Conservation (phyloP, 148 eudicot species). For the Rhododendron ovatum region DNA sequence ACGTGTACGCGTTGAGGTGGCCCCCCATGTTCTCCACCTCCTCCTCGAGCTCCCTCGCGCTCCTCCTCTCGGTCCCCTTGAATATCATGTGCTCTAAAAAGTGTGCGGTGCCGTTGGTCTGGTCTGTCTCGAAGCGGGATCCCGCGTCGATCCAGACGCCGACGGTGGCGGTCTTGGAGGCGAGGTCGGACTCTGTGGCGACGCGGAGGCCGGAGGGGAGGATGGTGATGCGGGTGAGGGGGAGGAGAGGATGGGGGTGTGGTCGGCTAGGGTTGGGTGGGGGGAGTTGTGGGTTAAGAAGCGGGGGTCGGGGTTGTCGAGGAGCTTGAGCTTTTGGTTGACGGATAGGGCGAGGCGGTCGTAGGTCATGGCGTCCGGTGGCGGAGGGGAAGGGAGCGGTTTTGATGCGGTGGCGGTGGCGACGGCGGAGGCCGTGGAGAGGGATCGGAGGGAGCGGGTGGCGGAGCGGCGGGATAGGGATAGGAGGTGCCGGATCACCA, state of each 20-base stretch:
- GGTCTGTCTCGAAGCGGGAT: constrained; percentile 60
- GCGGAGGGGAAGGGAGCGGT: constrained; percentile 41
- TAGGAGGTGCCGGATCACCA: constrained; percentile 63
- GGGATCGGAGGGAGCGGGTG: constrained; percentile 11
- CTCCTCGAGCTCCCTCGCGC: constrained; percentile 55
- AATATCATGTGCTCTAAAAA: constrained; percentile 79
- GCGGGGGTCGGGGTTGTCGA: constrained; percentile 48
- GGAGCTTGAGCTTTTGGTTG: constrained; percentile 45
- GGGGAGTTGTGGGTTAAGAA: constrained; percentile 70
- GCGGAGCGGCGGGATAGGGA: constrained; percentile 34
- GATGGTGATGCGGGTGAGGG: constrained; percentile 53
- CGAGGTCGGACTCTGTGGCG: constrained; percentile 60
- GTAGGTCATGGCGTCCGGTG: constrained; percentile 55
- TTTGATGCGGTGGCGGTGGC: constrained; percentile 21
- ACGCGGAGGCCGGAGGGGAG: constrained; percentile 70
- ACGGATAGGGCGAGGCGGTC: constrained; percentile 66
- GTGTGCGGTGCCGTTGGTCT: constrained; percentile 72
- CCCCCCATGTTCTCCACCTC: constrained; percentile 96
- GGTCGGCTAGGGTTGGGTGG: constrained; percentile 49
- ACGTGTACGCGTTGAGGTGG: constrained; percentile 85
- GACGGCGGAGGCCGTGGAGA: constrained; percentile 31
- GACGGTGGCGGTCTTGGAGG: constrained; percentile 65
- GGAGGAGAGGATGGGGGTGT: constrained; percentile 47
- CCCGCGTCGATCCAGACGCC: constrained; percentile 94
- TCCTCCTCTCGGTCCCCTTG: constrained; percentile 61